These are phyloP conservation scores for Sporothrix phasma DNA, from an alignment of 2,329 filamentous ascomycete genomes.

Conservation along the genomic window DNA sequence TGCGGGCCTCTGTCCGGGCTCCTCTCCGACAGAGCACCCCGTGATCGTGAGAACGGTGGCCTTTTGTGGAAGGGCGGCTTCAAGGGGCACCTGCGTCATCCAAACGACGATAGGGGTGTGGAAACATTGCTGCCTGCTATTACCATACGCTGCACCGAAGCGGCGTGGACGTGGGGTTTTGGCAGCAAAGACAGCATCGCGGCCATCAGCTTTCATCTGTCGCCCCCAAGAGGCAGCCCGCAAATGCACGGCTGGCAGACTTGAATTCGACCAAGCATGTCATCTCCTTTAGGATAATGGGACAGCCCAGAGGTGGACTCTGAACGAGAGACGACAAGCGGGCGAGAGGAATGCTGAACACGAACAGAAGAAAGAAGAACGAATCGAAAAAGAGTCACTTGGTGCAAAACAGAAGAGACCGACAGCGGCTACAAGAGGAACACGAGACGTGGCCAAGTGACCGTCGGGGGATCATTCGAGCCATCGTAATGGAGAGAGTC, in stretches of 20 bases:
- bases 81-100: too few relatives aligned
- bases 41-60: too few relatives aligned
- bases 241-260: neutral
- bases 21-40: too few relatives aligned
- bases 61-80: too few relatives aligned
- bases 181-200: too few relatives aligned
- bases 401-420: neutral
- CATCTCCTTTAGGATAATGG: neutral
- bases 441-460: neutral
- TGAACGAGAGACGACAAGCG: neutral
- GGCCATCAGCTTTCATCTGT: neutral
- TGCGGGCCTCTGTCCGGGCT: too few relatives aligned
- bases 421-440: neutral
- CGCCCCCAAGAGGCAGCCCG: slow-evolving; percentile 10
- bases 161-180: too few relatives aligned
- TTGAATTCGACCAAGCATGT: too few relatives aligned
- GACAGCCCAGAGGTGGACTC: neutral
- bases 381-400: neutral
- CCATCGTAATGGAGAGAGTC: neutral
- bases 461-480: neutral
- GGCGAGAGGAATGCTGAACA: neutral
- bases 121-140: too few relatives aligned
- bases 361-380: neutral
- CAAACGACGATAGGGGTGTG: too few relatives aligned
- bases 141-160: too few relatives aligned